Conservation (phyloP, 345 rosid genomes). For the Populus alba region DNA sequence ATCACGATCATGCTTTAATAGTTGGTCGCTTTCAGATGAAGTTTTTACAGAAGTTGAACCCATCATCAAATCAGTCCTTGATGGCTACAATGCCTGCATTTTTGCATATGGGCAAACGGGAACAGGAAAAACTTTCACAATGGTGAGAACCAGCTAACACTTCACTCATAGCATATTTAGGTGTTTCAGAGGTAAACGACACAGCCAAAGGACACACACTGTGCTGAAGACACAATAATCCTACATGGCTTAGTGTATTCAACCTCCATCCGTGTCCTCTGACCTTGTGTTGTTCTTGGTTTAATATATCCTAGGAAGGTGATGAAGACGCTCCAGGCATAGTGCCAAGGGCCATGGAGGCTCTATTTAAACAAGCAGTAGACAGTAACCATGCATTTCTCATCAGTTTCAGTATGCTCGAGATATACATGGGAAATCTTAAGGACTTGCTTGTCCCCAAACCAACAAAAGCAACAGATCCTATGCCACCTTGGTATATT, state of each 20-base stretch:
- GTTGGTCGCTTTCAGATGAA: conserved; percentile 46
- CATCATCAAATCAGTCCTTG: neutral
- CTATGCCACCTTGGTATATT: conserved; percentile 60
- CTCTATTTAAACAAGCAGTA: conserved; percentile 53
- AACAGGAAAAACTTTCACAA: conserved; percentile 37
- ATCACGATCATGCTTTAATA: neutral
- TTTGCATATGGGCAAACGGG: conserved; percentile 6
- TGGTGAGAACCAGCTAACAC: conserved; percentile 41
- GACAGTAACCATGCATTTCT: conserved; percentile 49
- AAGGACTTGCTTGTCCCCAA: conserved; percentile 66
- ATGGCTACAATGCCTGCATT: conserved; percentile 1
- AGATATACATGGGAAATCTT: conserved; percentile 80
- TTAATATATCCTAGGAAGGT: conserved; percentile 55
- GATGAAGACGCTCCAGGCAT: conserved; percentile 54
- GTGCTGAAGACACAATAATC: neutral
- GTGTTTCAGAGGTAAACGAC: neutral
- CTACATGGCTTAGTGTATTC: neutral
- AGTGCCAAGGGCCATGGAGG: conserved; percentile 59
- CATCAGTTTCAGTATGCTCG: conserved; percentile 77
- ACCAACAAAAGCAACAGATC: conserved; percentile 44
- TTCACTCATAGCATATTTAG: neutral
- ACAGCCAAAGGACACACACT: neutral
- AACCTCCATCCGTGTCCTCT: neutral
- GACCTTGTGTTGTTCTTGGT: neutral
- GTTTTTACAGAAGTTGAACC: conserved; percentile 58